Evolutionary conservation across 2,329 filamentous ascomycete genomes (phyloP), one percentile per base, ranked within the genome.

Genomic region (Rhynchosporium agropyri): DNA sequence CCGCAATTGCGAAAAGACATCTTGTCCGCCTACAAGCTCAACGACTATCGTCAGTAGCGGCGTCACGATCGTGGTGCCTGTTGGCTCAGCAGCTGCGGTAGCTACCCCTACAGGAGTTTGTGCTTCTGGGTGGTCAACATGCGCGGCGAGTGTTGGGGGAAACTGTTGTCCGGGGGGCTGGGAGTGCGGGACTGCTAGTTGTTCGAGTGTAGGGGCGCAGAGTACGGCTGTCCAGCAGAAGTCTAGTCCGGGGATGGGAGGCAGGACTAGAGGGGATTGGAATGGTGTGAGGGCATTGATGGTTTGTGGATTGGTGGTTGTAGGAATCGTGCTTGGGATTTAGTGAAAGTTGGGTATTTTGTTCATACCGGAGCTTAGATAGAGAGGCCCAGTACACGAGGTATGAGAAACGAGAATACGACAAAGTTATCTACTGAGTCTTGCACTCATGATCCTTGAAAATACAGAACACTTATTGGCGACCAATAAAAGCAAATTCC

Each of bases 131-230:
- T 98, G 94, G 94, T 89, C 85, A 67, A 83, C 77, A 67, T 97
- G 82, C 84, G 86, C 80, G 70, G 84, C 75, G 61, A 79, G 83
- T n/a, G 79, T 83, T 0, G 85, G 89, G 0, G 87, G 92, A 0
- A 92, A 92, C 6, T 98, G 94, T 75, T 98, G 94, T 79, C 92
- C 92, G 0, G 82, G 77, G 48, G 90, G 91, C 1, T 96, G 89
- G 75, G 76, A 76, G 3, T 96, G 92, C 76, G 92, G 90, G 0
- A 81, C 81, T 26, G 84, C 83, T 28, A 92, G 88, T 74, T 96
- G 91, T 77, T 88, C 86, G 36, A 82, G 85, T 4, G 74, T 74
- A 45, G 79, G 79, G 7, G 78, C 80, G 51, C 87, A 84, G n/a
- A 82, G 77, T 6, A 84, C 82, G 33, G 79, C 20, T 10, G 63